Conservation (phyloP, 192 early-diverging fungal genomes). For the Linnemannia zychae region DNA sequence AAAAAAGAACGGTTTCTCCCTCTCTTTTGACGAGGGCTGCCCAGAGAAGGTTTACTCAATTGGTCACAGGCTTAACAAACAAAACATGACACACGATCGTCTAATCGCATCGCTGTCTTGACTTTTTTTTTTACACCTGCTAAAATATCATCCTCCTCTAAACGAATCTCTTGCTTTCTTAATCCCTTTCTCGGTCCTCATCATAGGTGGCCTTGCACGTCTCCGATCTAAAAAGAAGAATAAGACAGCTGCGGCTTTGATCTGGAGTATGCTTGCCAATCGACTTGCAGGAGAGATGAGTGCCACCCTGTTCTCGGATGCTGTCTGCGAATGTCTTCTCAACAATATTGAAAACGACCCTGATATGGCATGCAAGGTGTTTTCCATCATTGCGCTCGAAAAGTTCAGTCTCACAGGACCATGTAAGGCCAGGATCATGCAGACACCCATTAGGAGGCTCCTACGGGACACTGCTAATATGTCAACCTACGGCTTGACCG, state of each 20-base stretch:
- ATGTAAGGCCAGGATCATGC: slow-evolving; percentile 55
- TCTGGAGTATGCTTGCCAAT: slow-evolving; percentile 69
- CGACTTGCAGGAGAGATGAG: slow-evolving; percentile 69
- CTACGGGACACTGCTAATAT: slow-evolving; percentile 36
- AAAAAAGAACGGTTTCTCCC: background rate
- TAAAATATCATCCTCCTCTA: background rate
- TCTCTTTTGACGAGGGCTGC: background rate
- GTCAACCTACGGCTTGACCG: slow-evolving; percentile 31
- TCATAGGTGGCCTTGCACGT: slow-evolving; percentile 27
- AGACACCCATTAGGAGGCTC: slow-evolving; percentile 38
- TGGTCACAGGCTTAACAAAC: background rate
- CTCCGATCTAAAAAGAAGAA: slow-evolving; percentile 51
- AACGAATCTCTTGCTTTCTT: background rate
- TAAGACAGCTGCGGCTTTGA: slow-evolving; percentile 62
- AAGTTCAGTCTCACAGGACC: slow-evolving; percentile 70
- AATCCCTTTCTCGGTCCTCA: background rate
- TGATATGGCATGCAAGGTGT: slow-evolving; percentile 62
- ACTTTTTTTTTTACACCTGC: background rate
- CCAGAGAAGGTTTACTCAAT: background rate
- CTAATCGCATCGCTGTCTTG: background rate
- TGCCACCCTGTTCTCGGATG: slow-evolving; percentile 58
- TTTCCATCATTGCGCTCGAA: slow-evolving; percentile 67
- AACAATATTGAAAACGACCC: slow-evolving; percentile 57
- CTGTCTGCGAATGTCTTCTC: slow-evolving; percentile 61
- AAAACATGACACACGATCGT: background rate